Evolutionary conservation across 164 flowering plant species (phyloP).

Genomic region (Akebia trifoliata): DNA sequence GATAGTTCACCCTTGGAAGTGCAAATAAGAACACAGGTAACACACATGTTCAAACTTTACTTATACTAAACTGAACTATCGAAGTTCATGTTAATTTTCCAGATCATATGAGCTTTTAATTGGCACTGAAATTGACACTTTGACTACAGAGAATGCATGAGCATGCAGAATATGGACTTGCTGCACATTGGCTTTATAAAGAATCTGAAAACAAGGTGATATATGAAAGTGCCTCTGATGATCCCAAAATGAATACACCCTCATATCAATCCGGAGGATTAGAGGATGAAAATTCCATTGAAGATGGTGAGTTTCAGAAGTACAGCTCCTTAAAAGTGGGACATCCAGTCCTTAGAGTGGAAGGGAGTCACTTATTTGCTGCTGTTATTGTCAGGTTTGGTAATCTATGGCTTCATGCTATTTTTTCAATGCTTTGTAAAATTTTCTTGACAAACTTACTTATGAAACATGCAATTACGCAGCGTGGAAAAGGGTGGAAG

Average conservation of each 20-base stretch:
- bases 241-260: conserved; percentile 32
- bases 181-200: conserved; percentile 98
- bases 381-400: conserved; percentile 75
- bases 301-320: conserved; percentile 35
- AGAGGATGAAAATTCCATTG: conserved; percentile 38
- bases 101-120: not conserved
- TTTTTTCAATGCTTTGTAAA: not conserved
- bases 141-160: conserved; percentile 79
- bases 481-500: conserved; percentile 85
- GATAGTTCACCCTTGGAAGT: conserved; percentile 84
- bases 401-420: not conserved
- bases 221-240: conserved; percentile 21
- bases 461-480: conserved; percentile 21
- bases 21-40: conserved; percentile 95
- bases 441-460: conserved; percentile 2
- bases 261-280: conserved; percentile 32
- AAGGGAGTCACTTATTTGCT: conserved; percentile 87
- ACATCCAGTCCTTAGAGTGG: conserved; percentile 89
- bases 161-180: conserved; percentile 93
- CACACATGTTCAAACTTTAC: not conserved
- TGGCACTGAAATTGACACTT: not conserved
- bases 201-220: conserved; percentile 54
- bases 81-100: conserved; percentile 3
- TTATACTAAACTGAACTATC: not conserved
- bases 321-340: conserved; percentile 63